phyloP scores from a whole-genome alignment of 2,329 filamentous ascomycete species.

The Dactylonectria estremocensis region DNA sequence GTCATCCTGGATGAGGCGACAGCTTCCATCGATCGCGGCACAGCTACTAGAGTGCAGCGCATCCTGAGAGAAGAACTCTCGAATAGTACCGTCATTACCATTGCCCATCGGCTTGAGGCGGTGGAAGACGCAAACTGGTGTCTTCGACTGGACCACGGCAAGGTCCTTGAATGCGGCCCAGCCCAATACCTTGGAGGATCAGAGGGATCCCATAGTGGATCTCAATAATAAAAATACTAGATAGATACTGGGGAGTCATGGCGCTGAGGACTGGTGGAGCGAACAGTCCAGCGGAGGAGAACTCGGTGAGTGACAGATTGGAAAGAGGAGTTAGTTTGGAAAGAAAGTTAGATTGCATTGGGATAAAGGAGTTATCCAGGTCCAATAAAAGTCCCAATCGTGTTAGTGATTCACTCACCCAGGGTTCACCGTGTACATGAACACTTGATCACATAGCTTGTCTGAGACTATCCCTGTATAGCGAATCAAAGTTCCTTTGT shows the following conservation, averaged over 20 bases:
- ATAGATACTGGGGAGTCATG: too few relatives aligned
- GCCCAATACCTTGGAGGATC: slow-evolving; percentile 38
- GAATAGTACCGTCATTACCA: slow-evolving; percentile 74
- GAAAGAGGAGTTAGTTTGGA: neutral
- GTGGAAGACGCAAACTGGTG: slow-evolving; percentile 72
- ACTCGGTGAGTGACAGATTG: neutral
- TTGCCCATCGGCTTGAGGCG: slow-evolving; percentile 76
- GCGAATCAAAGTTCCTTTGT: too few relatives aligned
- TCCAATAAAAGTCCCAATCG: neutral
- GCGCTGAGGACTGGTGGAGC: neutral
- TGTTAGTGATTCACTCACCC: neutral
- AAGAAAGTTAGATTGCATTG: neutral
- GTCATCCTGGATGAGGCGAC: slow-evolving; percentile 78
- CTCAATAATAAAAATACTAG: neutral
- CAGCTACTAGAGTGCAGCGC: slow-evolving; percentile 71
- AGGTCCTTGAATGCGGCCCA: slow-evolving; percentile 65
- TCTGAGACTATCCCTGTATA: too few relatives aligned
- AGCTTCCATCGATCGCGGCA: slow-evolving; percentile 73
- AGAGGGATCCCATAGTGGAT: neutral
- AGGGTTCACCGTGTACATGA: neutral
- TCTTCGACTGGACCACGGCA: slow-evolving; percentile 67
- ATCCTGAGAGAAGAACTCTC: slow-evolving; percentile 69
- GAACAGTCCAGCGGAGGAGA: neutral
- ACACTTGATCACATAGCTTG: too few relatives aligned
- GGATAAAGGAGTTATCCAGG: neutral